phyloP scores from a whole-genome alignment of 768 basidiomycete genomes.

The Thelephora aurantiotincta region DNA sequence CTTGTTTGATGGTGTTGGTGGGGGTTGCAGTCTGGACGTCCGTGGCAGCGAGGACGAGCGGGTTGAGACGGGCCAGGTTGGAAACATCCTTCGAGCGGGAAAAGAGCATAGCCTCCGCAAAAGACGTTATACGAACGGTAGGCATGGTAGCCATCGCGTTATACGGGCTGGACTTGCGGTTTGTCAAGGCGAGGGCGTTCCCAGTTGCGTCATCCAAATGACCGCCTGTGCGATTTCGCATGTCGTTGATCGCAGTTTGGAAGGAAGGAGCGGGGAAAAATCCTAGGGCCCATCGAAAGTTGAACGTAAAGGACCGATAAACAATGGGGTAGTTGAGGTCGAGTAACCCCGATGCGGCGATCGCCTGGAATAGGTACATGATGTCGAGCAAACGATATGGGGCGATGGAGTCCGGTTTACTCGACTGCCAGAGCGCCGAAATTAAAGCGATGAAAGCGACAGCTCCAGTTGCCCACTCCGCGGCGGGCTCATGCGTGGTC shows the following conservation, averaged over 20 bases:
- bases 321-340: constrained; percentile 78
- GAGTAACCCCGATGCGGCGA: constrained; percentile 67
- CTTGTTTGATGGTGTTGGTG: constrained; percentile 58
- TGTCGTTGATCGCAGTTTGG: constrained; percentile 64
- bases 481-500: constrained; percentile 61
- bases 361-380: constrained; percentile 71
- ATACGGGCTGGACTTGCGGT: constrained; percentile 72
- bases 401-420: constrained; percentile 37
- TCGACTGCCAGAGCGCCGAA: constrained; percentile 41
- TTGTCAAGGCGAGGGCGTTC: constrained; percentile 60
- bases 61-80: background rate
- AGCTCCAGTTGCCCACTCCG: constrained; percentile 65
- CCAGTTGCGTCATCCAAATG: constrained; percentile 41
- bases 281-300: constrained; percentile 84
- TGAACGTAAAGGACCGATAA: constrained; percentile 69
- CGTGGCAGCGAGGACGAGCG: constrained; percentile 1
- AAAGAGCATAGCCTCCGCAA: background rate
- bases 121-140: constrained; percentile 4
- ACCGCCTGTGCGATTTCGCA: constrained; percentile 78
- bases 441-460: constrained; percentile 45
- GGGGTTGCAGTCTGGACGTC: constrained; percentile 57
- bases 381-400: constrained; percentile 75
- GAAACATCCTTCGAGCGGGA: background rate
- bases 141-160: constrained; percentile 21
- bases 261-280: constrained; percentile 49